These are phyloP conservation scores for Plasmodium coatneyi DNA, from an alignment of 169 alveolate genomes.

Conservation along the genomic window DNA sequence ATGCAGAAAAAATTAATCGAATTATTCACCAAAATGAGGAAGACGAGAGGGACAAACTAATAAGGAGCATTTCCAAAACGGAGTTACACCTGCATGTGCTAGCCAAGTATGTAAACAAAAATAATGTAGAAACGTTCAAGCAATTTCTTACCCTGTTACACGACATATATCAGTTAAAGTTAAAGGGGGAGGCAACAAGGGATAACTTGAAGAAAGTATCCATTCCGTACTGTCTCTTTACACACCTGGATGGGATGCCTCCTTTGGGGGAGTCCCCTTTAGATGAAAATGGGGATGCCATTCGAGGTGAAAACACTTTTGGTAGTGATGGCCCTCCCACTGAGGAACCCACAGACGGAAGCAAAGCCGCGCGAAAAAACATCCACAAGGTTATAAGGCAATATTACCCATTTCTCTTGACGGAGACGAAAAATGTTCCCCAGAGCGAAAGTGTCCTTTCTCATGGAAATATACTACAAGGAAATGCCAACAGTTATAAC, in stretches of 20 bases:
- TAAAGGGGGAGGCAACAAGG: neutral
- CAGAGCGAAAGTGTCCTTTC: slow-evolving; percentile 17
- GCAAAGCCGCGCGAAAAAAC: slow-evolving; percentile 28
- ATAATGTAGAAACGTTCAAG: neutral
- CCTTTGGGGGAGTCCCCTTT: neutral
- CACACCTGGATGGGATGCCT: neutral
- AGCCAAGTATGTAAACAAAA: slow-evolving; percentile 15
- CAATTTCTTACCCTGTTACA: slow-evolving; percentile 14
- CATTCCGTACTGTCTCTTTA: slow-evolving; percentile 33
- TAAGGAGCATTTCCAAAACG: slow-evolving; percentile 9
- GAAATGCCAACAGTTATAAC: neutral
- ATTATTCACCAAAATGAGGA: slow-evolving; percentile 36
- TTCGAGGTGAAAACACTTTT: neutral
- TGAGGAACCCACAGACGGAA: neutral
- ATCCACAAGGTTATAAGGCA: slow-evolving; percentile 33
- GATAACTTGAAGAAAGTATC: neutral
- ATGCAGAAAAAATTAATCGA: slow-evolving; percentile 46
- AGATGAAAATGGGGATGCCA: neutral
- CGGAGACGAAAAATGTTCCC: slow-evolving; percentile 37
- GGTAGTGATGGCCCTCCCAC: neutral
- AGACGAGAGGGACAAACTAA: slow-evolving; percentile 25
- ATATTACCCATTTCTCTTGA: slow-evolving; percentile 60
- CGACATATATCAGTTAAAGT: slow-evolving; percentile 37
- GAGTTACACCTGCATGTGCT: slow-evolving; percentile 10
- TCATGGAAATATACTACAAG: slow-evolving; percentile 57